Conservation (phyloP, 805 yeast species). For the Spathaspora boniae region DNA sequence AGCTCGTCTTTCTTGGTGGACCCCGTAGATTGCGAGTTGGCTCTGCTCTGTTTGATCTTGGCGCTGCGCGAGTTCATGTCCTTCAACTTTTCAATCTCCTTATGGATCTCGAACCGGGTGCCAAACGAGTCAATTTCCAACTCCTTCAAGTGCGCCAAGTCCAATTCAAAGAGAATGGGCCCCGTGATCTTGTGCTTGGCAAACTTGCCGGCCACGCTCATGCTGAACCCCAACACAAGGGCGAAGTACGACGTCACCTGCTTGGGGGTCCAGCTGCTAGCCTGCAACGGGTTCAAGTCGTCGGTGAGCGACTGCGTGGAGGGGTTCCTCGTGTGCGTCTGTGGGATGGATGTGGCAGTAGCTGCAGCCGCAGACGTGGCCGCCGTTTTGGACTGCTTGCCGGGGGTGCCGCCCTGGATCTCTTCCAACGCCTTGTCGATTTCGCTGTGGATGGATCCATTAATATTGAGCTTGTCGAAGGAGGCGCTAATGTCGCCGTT, state of each 20-base stretch:
- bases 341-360: not conserved
- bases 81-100: slow-evolving; percentile 75
- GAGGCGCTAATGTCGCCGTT: slow-evolving; percentile 1
- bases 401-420: slow-evolving; percentile 29
- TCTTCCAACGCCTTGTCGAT: slow-evolving; percentile 73
- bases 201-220: slow-evolving; percentile 72
- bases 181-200: slow-evolving; percentile 89
- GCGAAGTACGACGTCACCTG: slow-evolving; percentile 81
- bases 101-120: slow-evolving; percentile 86
- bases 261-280: slow-evolving; percentile 73
- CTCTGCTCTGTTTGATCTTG: slow-evolving; percentile 17
- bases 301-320: slow-evolving; percentile 18
- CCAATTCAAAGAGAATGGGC: slow-evolving; percentile 76
- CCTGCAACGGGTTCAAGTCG: slow-evolving; percentile 46
- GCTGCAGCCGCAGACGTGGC: not conserved
- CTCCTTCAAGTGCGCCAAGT: slow-evolving; percentile 82
- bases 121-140: slow-evolving; percentile 91
- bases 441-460: slow-evolving; percentile 43
- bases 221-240: slow-evolving; percentile 65
- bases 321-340: slow-evolving; percentile 9
- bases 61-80: slow-evolving; percentile 11
- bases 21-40: slow-evolving; percentile 19
- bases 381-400: not conserved
- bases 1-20: slow-evolving; percentile 3
- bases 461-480: slow-evolving; percentile 5